Evolutionary conservation across 1,284 basidiomycete species (phyloP), one percentile per base, ranked within the genome.

Genomic region (Polyporus tsugae): DNA sequence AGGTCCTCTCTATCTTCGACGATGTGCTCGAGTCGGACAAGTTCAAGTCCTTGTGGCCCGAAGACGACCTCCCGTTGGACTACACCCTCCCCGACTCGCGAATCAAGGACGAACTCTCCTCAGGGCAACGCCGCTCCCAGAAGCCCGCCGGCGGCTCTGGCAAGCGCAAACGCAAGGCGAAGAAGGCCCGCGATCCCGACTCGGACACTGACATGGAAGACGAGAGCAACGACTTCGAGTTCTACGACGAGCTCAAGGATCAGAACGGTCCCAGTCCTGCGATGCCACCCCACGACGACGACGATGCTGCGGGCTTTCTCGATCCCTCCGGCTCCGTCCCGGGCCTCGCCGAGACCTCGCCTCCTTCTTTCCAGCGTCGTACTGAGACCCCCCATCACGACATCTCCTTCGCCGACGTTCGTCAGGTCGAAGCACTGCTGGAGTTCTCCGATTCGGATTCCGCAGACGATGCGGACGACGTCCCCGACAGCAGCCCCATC

Each of bases 1-100:
- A 44, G 0, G 61, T 70, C 35, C 61, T 70, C 6, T 29, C 44
- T 6, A 5, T 64, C 3, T 68, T 70, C 42, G 61, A 70, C 35
- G 59, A 59, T 2, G 65, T 61, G 2, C 63, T 70, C 10, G 63
- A 44, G 13, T 38, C 42, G 19, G 22, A 46, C 1, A 60, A 61
- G 46, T 70, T 33, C 52, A 11, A 11, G 52, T 29, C 52, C 11
- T 9, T 11, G 13, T 53, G 69, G 69, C 69, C 65, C 2, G 61
- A 41, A 35, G 39, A 60, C 29, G 66, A 65, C 61, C 4, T 5
- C 10, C 25, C 25, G 7, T 2, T 15, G 52, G 29, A 11, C 6
- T 53, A 53, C 25, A 29, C 13, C n/a, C 52, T 53, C 4, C 29
- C 52, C 6, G 29, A 53, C 15, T 2, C 52, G 9, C 52, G 52